Base-by-base conservation (phyloP, 345 rosid species). In the Bruguiera sexangula region DNA sequence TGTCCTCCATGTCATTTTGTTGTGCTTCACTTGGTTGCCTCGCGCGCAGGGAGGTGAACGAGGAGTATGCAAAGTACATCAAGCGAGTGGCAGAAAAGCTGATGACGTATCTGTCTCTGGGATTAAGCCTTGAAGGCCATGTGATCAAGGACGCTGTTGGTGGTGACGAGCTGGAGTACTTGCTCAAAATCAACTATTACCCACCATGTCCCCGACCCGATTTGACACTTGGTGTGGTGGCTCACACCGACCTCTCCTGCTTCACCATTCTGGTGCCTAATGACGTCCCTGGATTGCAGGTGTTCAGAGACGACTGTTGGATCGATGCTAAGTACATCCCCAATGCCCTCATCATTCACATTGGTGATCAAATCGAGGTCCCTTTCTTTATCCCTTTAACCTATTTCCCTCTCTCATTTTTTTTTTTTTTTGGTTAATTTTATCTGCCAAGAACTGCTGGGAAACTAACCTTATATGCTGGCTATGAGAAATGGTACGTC, bases 121-220 rank as follows among this genome's bases (percentile, higher is more conserved):
- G 99, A 65, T 69, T 95, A 37, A 92, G 92, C 8, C 70, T 89
- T 1, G 81, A 85, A 46, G 79, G 75, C 32, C 65, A 79, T 0
- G 92, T 62, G 5, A 20, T 95, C 22, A 83, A 73, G 69, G 83
- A 81, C 60, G 93, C 85, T 4, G 64, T 75, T 0, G 97, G 99
- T 1, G 97, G 96, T 0, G 96, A 87, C 0, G 72, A 76, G 58
- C 43, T 83, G 3, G 87, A 83, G 52, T 95, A 86, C 72, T 57
- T 92, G 83, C 72, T 91, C 73, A 92, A 95, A 76, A 95, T 95
- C 2, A 91, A 91, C 60, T 95, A 87, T 27, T 94, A 89, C 60
- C 96, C 97, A 6, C 96, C 96, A 2, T 94, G 97, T 56, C 97
- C 97, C 18, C 82, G 96, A 1, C 98, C 98, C 0, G 97, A 94